Evolutionary conservation across 371 early-diverging fungal species (phyloP).

Genomic region (Saksenaea oblongispora): DNA sequence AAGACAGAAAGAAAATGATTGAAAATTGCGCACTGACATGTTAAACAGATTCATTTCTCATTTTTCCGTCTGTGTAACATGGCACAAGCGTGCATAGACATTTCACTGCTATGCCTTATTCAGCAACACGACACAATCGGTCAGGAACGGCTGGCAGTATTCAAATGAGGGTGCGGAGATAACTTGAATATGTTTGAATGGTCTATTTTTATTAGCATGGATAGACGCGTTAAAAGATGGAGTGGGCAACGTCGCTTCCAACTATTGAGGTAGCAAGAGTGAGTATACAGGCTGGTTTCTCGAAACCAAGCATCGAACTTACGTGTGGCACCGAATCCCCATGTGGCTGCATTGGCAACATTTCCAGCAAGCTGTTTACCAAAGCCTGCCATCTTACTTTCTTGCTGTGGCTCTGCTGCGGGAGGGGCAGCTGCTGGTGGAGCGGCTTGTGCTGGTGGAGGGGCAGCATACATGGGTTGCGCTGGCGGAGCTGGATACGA

Average conservation of each 20-base stretch:
- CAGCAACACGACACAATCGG: too few species aligned
- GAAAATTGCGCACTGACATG: too few species aligned
- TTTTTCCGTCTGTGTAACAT: too few species aligned
- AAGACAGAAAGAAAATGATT: too few species aligned
- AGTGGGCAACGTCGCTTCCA: slow-evolving; percentile 29
- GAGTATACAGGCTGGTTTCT: neutral
- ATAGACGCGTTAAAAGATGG: slow-evolving; percentile 23
- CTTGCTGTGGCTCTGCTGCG: slow-evolving; percentile 13
- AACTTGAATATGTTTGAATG: too few species aligned
- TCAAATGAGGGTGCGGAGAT: too few species aligned
- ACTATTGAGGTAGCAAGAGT: slow-evolving; percentile 20
- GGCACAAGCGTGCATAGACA: too few species aligned
- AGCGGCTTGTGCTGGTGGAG: slow-evolving; percentile 9
- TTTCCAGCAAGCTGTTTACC: slow-evolving; percentile 30
- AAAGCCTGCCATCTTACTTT: slow-evolving; percentile 20
- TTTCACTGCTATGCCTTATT: too few species aligned
- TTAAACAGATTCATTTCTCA: too few species aligned
- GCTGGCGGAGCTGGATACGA: slow-evolving; percentile 5
- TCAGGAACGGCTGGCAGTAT: too few species aligned
- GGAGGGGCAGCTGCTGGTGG: slow-evolving; percentile 17
- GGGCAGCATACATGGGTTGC: neutral
- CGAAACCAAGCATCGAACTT: slow-evolving; percentile 11
- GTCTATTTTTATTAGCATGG: neutral
- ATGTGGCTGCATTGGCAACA: slow-evolving; percentile 39
- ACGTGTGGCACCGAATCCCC: slow-evolving; percentile 50